A percentile compares a stretch with the other conserved stretches of the same genome.
Conservation (phyloP, 1,284 basidiomycete genomes). For the Malassezia caprae region DNA sequence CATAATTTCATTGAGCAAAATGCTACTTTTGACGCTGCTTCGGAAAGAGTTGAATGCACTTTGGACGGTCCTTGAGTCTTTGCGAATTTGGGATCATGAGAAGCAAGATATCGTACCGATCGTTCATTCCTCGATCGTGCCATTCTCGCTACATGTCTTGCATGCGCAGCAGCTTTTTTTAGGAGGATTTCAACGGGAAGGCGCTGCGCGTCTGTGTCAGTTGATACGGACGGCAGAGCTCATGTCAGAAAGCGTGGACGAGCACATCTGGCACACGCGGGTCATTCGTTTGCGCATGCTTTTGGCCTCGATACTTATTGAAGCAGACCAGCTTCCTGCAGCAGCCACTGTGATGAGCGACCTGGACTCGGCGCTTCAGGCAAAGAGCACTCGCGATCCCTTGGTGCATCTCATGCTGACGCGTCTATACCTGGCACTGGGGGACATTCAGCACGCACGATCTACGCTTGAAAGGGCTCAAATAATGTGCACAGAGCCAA, state of each 20-base stretch:
- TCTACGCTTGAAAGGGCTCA: not conserved
- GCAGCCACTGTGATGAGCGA: not conserved
- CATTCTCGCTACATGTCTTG: constrained; percentile 2
- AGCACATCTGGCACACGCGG: not conserved
- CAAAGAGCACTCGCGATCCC: not conserved
- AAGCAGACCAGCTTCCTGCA: not conserved
- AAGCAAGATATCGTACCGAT: not conserved
- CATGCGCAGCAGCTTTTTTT: constrained; percentile 2
- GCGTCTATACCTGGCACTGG: not conserved
- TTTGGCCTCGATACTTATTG: constrained; percentile 7
- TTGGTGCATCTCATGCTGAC: not conserved
- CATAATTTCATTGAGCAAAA: constrained; percentile 6
- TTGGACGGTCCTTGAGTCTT: constrained; percentile 7
- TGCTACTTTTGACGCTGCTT: not conserved
- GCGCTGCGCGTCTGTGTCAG: not conserved
- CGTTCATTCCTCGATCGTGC: not conserved
- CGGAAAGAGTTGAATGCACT: constrained; percentile 1
- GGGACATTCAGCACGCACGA: not conserved
- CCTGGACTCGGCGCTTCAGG: not conserved
- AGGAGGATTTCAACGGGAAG: not conserved
- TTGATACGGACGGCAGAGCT: not conserved
- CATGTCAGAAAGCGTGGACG: not conserved
- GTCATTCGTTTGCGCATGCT: constrained; percentile 2
- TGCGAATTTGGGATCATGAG: not conserved
- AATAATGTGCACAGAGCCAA: too few species aligned